Base-by-base conservation (phyloP, 805 yeast species). In the Kodamaea neixiangensis region DNA sequence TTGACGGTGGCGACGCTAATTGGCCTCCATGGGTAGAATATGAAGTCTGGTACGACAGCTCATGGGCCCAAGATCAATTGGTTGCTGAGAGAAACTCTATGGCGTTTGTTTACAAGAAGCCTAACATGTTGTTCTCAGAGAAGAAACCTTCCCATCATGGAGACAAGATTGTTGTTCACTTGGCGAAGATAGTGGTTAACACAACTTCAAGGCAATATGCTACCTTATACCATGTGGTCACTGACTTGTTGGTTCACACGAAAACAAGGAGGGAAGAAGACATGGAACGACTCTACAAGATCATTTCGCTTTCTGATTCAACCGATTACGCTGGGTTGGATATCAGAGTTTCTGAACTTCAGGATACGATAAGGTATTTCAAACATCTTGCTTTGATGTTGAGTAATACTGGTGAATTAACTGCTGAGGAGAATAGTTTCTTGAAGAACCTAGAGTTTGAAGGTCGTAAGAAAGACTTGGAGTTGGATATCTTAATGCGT, bases 21-120 rank as follows among this genome's bases (percentile, higher is more conserved):
- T 92, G 97, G 97, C 97, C 97, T 1, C 96, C 97, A 0, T 92
- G 96, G 90, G 65, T 91, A 20, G 90, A 91, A 2, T 63, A 80
- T 43, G 96, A 89, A 60, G 73, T 85, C 17, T 82, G 88, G 55
- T 56, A 56, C 33, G 54, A 56, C 29, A 50, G 54, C 25, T 25
- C 52, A 3, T 25, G 58, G 51, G 53, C 53, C 3, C 49, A 55
- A 35, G 57, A 66, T 22, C 63, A 73, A 49, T 57, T 72, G 25
- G 64, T 73, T 7, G 55, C 66, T n/a, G 76, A 73, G 42, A 61
- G 62, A 20, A 69, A 64, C 21, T 60, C 75, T 1, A 65, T 61
- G 69, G 84, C 79, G 1, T 52, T 81, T 19, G 67, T 80, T 1
- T 69, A 71, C 50, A 74, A 72, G 9, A 72, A 73, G 46, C 87